Evolutionary conservation across 441 rosid species (phyloP), one percentile per base, ranked within the genome.

Genomic region (Syzygium malaccense): DNA sequence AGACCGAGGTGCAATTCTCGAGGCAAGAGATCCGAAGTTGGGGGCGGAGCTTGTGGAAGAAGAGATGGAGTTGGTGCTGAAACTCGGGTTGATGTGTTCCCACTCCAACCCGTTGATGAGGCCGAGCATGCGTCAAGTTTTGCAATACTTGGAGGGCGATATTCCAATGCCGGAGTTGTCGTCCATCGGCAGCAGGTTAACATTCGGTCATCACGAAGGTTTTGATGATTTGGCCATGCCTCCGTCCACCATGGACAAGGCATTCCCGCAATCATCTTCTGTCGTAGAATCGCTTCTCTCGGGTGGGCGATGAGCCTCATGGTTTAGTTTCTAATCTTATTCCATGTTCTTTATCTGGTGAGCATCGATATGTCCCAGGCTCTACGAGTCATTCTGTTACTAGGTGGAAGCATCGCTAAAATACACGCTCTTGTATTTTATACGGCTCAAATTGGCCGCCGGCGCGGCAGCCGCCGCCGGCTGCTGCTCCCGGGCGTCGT

Each of bases 41-140:
- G 93, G 88, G 68, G 95, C 88, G 30, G 85, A 90, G 41, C 93
- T 68, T 55, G 91, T 85, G 79, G 90, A 57, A 83, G 93, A 93
- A 75, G 96, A 96, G 88, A 90, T 94, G 86, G 95, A 94, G 92
- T 86, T 92, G 90, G 94, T 95, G 84, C 75, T 95, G 91, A 95
- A 94, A 86, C 88, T 96, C 13, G 96, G 96, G 86, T 88, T 92
- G 88, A 87, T 91, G 41, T 95, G 96, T 89, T 89, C 94, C 57
- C 93, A 92, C 49, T 56, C 87, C 0, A 86, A 86, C 14, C 93
- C 96, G 8, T 90, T 68, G 80, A 49, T 64, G 45, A 51, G 88
- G 84, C 85, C 62, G 32, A 87, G 58, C 41, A 87, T 87, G 83
- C 80, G 62, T 30, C 60, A 86, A 86, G 48, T 87, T 78, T 13